Evolutionary conservation across 2,329 filamentous ascomycete genomes (phyloP).

Genomic region (Chaetomium sp.): DNA sequence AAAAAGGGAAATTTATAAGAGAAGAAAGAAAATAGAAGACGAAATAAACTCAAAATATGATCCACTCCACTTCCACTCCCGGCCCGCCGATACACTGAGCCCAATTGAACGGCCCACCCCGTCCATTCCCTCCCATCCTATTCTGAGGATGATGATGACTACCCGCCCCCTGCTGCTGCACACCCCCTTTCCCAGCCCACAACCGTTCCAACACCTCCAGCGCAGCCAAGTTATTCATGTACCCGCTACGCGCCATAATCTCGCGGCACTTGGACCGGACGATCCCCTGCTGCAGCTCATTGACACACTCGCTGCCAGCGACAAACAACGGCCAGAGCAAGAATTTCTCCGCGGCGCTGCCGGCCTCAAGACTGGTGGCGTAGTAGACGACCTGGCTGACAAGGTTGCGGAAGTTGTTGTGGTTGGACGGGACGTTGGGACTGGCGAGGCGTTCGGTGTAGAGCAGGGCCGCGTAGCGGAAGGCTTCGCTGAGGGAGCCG

Average conservation of each 20-base stretch:
- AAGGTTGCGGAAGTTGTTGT: conserved; percentile 74
- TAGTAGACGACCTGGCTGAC: conserved; percentile 79
- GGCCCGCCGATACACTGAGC: conserved; percentile 50
- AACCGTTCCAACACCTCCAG: conserved; percentile 80
- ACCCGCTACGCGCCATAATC: conserved; percentile 82
- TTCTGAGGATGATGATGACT: conserved; percentile 3
- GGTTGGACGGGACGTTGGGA: conserved; percentile 63
- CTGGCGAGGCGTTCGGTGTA: conserved; percentile 84
- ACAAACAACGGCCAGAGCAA: conserved; percentile 91
- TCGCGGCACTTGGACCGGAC: conserved; percentile 76
- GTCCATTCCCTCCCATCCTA: conserved; percentile 25
- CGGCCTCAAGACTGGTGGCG: conserved; percentile 69
- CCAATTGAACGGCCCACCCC: conserved; percentile 51
- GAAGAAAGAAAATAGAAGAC: no score
- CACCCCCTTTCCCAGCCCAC: conserved; percentile 55
- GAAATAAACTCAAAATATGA: conserved; percentile 49
- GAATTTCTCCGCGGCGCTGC: conserved; percentile 73
- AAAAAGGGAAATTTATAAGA: no score
- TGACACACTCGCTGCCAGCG: conserved; percentile 80
- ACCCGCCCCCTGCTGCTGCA: conserved; percentile 19
- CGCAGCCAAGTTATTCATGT: conserved; percentile 86
- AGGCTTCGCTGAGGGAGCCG: conserved; percentile 78
- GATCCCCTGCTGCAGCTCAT: conserved; percentile 69
- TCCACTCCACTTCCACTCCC: conserved; percentile 57
- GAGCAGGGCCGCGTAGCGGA: conserved; percentile 80